These are phyloP conservation scores for Boletus mariae DNA, from an alignment of 1,284 basidiomycete species.

Conservation along the genomic window DNA sequence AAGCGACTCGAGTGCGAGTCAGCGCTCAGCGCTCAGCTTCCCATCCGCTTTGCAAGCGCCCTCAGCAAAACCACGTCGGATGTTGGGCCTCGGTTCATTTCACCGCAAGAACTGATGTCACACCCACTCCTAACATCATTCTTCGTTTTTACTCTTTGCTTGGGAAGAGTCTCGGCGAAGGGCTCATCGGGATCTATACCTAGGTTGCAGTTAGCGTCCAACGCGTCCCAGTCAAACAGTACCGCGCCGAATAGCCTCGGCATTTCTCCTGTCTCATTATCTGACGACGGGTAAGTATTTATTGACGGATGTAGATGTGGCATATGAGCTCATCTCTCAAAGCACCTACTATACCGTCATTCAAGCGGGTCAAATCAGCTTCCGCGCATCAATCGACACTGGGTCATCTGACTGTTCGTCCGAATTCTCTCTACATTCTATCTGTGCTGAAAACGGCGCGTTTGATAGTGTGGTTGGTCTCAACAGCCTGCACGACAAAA, in stretches of 20 bases:
- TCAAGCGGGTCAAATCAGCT: constrained; percentile 54
- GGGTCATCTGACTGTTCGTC: constrained; percentile 50
- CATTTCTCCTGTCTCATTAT: constrained; percentile 39
- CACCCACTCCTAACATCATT: constrained; percentile 10
- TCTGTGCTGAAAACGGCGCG: constrained; percentile 1
- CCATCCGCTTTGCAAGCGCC: background rate
- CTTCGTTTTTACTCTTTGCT: constrained; percentile 12
- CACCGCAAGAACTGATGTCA: constrained; percentile 15
- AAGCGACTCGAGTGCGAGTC: background rate
- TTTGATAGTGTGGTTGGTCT: constrained; percentile 56
- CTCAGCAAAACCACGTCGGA: constrained; percentile 12
- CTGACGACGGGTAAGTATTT: constrained; percentile 45
- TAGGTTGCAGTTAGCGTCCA: constrained; percentile 16
- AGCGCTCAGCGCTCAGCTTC: background rate
- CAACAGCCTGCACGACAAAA: constrained; percentile 54
- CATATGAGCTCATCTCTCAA: constrained; percentile 14
- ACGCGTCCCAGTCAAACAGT: constrained; percentile 12
- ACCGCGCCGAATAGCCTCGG: constrained; percentile 25
- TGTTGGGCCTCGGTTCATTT: constrained; percentile 12
- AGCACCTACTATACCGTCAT: constrained; percentile 68
- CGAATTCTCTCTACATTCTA: background rate
- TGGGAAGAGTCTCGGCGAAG: constrained; percentile 9
- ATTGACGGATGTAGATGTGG: constrained; percentile 2
- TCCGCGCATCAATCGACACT: constrained; percentile 71
- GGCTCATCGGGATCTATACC: constrained; percentile 7